These are phyloP conservation scores for Kurtzmaniella quercitrusa DNA, from an alignment of 1,139 yeast genomes.

Conservation along the genomic window DNA sequence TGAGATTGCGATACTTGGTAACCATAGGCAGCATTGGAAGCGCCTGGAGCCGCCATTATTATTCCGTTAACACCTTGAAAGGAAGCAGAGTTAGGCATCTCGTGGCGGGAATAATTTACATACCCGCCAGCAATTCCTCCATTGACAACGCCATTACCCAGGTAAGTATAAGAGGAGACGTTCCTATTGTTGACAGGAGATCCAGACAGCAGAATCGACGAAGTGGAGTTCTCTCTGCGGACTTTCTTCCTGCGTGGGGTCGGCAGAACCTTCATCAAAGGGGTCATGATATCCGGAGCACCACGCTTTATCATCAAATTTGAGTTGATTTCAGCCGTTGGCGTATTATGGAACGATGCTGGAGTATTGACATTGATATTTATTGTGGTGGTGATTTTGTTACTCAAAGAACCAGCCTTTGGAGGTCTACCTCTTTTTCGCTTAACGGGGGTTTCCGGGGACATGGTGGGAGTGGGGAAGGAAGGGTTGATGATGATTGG, in stretches of 20 bases:
- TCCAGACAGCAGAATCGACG: not conserved
- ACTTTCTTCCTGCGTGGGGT: constrained; percentile 11
- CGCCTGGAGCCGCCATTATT: not conserved
- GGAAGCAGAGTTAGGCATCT: not conserved
- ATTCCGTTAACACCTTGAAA: not conserved
- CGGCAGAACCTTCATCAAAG: constrained; percentile 45
- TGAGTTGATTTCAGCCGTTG: constrained; percentile 34
- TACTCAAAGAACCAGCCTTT: constrained; percentile 37
- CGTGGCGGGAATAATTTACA: not conserved
- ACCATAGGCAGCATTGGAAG: not conserved
- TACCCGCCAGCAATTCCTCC: not conserved
- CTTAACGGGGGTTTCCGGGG: constrained; percentile 21
- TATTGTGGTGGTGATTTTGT: constrained; percentile 38
- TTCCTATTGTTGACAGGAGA: not conserved
- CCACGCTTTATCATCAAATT: constrained; percentile 40
- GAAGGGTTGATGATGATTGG: too few relatives aligned
- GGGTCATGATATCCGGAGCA: constrained; percentile 44
- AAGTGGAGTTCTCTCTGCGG: constrained; percentile 1
- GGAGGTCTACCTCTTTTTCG: constrained; percentile 49
- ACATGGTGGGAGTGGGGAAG: constrained; percentile 1
- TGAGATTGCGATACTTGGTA: not conserved
- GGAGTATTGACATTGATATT: constrained; percentile 39
- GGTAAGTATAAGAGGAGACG: not conserved
- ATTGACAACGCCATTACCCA: not conserved
- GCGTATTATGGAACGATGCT: constrained; percentile 25